Evolutionary conservation across 257 asterid species (phyloP), one percentile per base, ranked within the genome.

Genomic region (Solanum rostratum): DNA sequence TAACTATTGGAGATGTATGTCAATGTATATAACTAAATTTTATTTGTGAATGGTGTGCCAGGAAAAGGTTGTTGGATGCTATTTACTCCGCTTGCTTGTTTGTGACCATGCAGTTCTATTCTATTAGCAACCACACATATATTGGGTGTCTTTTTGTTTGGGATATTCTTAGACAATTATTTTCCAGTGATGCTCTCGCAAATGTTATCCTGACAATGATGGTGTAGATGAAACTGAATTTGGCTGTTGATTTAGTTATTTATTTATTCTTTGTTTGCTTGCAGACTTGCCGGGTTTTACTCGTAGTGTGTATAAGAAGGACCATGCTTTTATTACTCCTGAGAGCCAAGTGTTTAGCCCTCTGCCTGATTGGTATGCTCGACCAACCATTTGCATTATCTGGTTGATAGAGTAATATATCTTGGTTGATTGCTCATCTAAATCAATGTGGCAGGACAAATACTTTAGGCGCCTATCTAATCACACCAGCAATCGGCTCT

Each of bases 271-370:
- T 76, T 22, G 22, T 83, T 18, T 19, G 14, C 86, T 85, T 85
- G 20, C 90, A 96, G 98, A 97, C 89, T 93, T 95, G 89, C 98
- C 98, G 2, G 98, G 98, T 30, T 97, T 95, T 84, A 97, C 99
- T 3, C 97, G 99, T 68, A 97, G 99, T 50, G 97, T 94, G 65
- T 93, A 93, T 90, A 93, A 85, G 84, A 88, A 86, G 79, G 96
- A 94, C 88, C 99, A 97, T 92, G 97, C 98, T 90, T 85, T 97
- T 85, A 91, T 97, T 84, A 93, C 98, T 86, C 98, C 98, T 46
- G 98, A 97, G 91, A 97, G 99, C 84, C 99, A 95, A 84, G 99
- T 97, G 80, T 97, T 92, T 86, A 85, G 98, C 90, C 98, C 96
- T 86, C 88, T 95, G 86, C 95, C 98, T 11, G 91, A 91, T 30